These are phyloP conservation scores for Hanseniaspora meyeri DNA, from an alignment of 805 yeast genomes.

Conservation along the genomic window DNA sequence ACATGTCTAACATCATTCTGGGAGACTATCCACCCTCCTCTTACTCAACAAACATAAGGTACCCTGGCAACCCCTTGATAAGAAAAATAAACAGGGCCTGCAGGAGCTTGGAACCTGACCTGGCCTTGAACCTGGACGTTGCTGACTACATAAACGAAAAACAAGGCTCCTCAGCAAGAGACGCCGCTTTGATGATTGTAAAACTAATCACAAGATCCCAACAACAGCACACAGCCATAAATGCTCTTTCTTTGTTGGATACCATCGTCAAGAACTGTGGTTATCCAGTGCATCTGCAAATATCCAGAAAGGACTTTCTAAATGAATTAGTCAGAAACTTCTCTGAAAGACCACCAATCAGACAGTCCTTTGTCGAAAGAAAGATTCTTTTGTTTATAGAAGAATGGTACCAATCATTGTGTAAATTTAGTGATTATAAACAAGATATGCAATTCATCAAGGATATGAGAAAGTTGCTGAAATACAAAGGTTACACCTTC, in stretches of 20 bases:
- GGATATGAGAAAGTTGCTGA: constrained; percentile 86
- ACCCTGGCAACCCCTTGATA: constrained; percentile 26
- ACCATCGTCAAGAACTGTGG: constrained; percentile 95
- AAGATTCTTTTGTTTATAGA: constrained; percentile 80
- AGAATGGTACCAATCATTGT: constrained; percentile 94
- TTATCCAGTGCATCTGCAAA: constrained; percentile 89
- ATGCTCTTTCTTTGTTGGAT: constrained; percentile 74
- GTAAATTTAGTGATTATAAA: constrained; percentile 77
- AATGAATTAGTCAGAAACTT: constrained; percentile 86
- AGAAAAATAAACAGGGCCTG: constrained; percentile 64
- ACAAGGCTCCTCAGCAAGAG: constrained; percentile 82
- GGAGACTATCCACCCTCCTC: constrained; percentile 27
- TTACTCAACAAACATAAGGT: constrained; percentile 13
- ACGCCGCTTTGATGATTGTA: constrained; percentile 79
- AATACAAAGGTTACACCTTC: constrained; percentile 83
- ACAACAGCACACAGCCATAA: constrained; percentile 70
- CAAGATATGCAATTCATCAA: constrained; percentile 85
- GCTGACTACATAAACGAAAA: constrained; percentile 88
- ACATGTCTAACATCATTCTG: constrained; percentile 23
- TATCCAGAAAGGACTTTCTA: constrained; percentile 85
- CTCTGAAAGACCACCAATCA: constrained; percentile 86
- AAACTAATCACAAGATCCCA: constrained; percentile 60
- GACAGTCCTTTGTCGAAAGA: constrained; percentile 72
- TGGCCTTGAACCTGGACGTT: constrained; percentile 77
- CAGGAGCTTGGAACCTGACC: constrained; percentile 80